Evolutionary conservation across 148 eudicot genomes (phyloP).

Genomic region (Cornus suecica): DNA sequence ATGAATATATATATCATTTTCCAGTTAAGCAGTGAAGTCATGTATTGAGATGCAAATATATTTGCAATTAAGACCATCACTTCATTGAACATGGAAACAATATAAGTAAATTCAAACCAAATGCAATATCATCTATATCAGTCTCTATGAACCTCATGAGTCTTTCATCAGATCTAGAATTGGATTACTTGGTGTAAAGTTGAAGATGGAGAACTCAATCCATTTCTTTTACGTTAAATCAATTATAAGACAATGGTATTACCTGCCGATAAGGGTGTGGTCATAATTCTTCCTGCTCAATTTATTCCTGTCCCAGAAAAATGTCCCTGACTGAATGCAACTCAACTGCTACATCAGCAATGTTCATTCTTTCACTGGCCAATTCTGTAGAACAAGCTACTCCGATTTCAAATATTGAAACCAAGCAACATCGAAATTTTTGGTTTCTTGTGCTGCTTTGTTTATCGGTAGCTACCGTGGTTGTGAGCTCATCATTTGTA

Average conservation of each 20-base stretch:
- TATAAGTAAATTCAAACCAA: too few relatives aligned
- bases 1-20: too few relatives aligned
- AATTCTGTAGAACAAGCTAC: not conserved
- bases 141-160: not conserved
- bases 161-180: not conserved
- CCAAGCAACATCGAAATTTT: not conserved
- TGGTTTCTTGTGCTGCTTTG: not conserved
- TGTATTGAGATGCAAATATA: too few relatives aligned
- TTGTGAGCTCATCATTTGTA: not conserved
- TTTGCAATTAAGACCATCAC: too few relatives aligned
- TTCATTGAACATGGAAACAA: too few relatives aligned
- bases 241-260: too few relatives aligned
- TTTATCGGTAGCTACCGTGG: not conserved
- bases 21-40: too few relatives aligned
- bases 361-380: constrained; percentile 4
- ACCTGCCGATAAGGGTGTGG: not conserved
- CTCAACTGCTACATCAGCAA: not conserved
- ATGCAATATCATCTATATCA: not conserved
- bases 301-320: not conserved
- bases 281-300: not conserved
- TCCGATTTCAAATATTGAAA: constrained; percentile 6
- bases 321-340: not conserved
- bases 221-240: not conserved
- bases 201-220: not conserved
- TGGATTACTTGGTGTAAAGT: not conserved